These are phyloP conservation scores for Trichoderma sp. DNA, from an alignment of 2,329 filamentous ascomycete species.

Conservation along the genomic window DNA sequence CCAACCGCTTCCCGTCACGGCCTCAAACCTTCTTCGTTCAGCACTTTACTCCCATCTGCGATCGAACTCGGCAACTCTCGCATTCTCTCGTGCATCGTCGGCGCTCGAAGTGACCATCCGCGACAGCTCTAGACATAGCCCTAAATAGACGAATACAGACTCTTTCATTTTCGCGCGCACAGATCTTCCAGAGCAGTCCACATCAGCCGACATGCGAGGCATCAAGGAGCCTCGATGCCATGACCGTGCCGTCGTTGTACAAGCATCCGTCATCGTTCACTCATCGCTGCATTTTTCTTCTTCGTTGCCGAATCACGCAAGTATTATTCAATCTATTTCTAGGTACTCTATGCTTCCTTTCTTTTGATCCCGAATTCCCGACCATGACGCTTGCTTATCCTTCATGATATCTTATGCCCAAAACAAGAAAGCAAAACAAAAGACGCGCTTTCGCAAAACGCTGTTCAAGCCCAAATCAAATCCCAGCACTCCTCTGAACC, in stretches of 20 bases:
- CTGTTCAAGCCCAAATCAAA: constrained; percentile 15
- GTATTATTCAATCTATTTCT: constrained; percentile 23
- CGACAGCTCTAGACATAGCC: constrained; percentile 15
- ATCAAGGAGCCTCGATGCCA: constrained; percentile 10
- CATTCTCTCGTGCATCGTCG: neutral
- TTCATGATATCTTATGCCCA: constrained; percentile 10
- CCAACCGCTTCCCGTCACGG: neutral
- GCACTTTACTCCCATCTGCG: constrained; percentile 2
- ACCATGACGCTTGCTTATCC: constrained; percentile 21
- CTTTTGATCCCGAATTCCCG: neutral
- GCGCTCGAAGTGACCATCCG: neutral
- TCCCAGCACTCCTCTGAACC: constrained; percentile 16
- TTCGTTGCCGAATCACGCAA: constrained; percentile 8
- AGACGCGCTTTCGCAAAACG: constrained; percentile 2
- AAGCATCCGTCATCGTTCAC: neutral
- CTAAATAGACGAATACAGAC: constrained; percentile 24
- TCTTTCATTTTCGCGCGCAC: neutral
- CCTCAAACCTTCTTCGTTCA: neutral
- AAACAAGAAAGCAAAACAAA: constrained; percentile 4
- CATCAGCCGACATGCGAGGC: neutral
- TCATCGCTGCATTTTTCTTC: neutral
- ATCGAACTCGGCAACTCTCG: neutral
- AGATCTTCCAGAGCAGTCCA: neutral
- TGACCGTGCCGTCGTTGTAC: neutral
- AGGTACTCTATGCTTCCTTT: constrained; percentile 15